Base-by-base conservation (phyloP, 1,284 basidiomycete species). In the Phellopilus nigrolimitatus region DNA sequence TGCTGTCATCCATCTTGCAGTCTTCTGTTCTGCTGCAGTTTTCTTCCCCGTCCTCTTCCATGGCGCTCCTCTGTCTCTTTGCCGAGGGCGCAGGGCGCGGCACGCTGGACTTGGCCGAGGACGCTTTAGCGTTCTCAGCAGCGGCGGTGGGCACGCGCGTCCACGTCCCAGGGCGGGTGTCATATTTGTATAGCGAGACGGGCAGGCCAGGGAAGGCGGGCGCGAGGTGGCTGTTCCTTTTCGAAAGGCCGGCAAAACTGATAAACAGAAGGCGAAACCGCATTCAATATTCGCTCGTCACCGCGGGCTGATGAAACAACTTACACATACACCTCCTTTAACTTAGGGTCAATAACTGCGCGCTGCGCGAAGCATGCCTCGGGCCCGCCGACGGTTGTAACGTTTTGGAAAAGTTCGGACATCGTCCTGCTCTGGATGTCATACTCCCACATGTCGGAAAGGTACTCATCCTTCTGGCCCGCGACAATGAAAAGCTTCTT, bases 401-500 rank as follows among this genome's bases (percentile, higher is more conserved):
- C 80, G 62, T 86, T 79, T 28, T 76, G 68, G 59, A 76, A 84
- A 2, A 88, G 61, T 59, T 88, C 78, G 1, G 74, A 76, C n/a
- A 77, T 71, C 3, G 71, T 75, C 59, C 76, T 76, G 5, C 74
- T 79, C 36, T 69, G 65, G 52, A 85, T 75, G 51, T 87, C 76
- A 63, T 81, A 88, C 0, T 80, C 71, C 54, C 84, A 84, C 84
- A 89, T 85, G 63, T 88, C 87, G 2, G 80, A 76, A 5, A 85
- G 72, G 56, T 80, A 81, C 12, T 82, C 78, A 22, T 80, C 79
- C 13, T 75, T 72, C 62, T 85, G 81, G 2, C 88, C 87, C 10
- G 79, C 84, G 57, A 89, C 82, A 41, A 89, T 80, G 63, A 78
- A 82, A 7, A 89, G 70, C 0, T 71, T 78, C 41, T 75, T 76